phyloP scores from a whole-genome alignment of 257 asterid species.

The Fraxinus americana region DNA sequence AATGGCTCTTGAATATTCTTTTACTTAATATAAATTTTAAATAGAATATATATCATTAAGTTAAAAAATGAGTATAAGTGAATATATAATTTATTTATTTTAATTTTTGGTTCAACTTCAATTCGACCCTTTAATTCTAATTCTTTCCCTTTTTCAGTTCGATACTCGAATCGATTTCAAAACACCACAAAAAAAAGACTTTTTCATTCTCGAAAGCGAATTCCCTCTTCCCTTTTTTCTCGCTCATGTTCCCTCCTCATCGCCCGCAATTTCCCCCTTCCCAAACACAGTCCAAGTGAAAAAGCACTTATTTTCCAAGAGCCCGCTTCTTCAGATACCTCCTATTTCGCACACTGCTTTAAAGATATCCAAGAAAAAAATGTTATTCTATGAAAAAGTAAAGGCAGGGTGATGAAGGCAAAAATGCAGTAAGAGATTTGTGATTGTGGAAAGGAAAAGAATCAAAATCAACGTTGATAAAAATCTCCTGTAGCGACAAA shows the following conservation, averaged over 20 bases:
- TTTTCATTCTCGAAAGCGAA: too few relatives aligned
- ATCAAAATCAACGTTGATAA: conserved; percentile 7
- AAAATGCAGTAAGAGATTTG: conserved; percentile 19
- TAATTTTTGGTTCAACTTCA: too few relatives aligned
- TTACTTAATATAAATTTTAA: too few relatives aligned
- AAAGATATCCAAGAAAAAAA: conserved; percentile 4
- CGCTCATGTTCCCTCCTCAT: background rate
- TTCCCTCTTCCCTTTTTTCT: too few relatives aligned
- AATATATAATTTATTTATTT: too few relatives aligned
- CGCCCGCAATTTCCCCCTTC: background rate
- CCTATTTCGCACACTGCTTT: conserved; percentile 41
- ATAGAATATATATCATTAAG: too few relatives aligned
- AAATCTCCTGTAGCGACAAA: conserved; percentile 5
- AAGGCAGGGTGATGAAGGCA: conserved; percentile 3
- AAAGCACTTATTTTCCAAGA: background rate
- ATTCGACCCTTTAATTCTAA: too few relatives aligned
- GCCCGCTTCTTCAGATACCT: conserved; percentile 51
- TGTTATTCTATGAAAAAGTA: conserved; percentile 1
- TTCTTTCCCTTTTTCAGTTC: too few relatives aligned
- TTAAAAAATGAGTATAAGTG: too few relatives aligned
- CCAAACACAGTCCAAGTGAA: background rate
- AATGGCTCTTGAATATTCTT: too few relatives aligned
- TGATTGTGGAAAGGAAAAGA: background rate
- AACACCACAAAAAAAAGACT: too few relatives aligned
- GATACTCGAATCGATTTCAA: too few relatives aligned